Conservation (phyloP, 169 alveolate species). For the Theileria equi region DNA sequence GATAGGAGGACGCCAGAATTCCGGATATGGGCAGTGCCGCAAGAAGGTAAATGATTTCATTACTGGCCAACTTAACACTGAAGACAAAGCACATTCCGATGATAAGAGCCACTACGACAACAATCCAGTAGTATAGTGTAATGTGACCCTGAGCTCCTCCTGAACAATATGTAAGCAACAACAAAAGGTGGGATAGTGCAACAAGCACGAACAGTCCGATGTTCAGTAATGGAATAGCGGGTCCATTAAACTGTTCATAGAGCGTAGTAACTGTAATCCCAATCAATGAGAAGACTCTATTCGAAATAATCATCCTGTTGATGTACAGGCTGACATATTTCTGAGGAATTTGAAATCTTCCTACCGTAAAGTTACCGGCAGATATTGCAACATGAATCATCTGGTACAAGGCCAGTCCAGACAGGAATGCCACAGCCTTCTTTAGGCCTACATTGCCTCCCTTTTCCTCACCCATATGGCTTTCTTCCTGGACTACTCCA, state of each 20-base stretch:
- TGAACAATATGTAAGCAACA: not conserved
- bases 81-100: not conserved
- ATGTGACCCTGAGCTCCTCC: constrained; percentile 5
- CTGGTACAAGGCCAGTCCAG: constrained; percentile 9
- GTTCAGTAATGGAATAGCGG: not conserved
- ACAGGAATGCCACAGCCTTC: constrained; percentile 3
- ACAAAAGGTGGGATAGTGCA: not conserved
- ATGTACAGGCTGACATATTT: not conserved
- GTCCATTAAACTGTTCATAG: constrained; percentile 9
- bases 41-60: not conserved
- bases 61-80: not conserved
- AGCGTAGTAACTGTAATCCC: not conserved
- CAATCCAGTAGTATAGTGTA: constrained; percentile 9
- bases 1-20: not conserved
- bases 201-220: not conserved
- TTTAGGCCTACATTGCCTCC: no score
- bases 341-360: constrained; percentile 11
- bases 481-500: no score
- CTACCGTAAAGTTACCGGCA: not conserved
- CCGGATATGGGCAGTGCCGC: constrained; percentile 21
- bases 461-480: no score
- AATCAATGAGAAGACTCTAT: not conserved
- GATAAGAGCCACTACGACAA: constrained; percentile 1
- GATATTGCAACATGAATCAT: not conserved
- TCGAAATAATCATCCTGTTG: constrained; percentile 4